phyloP scores from a whole-genome alignment of 306 rosid genomes.

The Glycine latifolia region DNA sequence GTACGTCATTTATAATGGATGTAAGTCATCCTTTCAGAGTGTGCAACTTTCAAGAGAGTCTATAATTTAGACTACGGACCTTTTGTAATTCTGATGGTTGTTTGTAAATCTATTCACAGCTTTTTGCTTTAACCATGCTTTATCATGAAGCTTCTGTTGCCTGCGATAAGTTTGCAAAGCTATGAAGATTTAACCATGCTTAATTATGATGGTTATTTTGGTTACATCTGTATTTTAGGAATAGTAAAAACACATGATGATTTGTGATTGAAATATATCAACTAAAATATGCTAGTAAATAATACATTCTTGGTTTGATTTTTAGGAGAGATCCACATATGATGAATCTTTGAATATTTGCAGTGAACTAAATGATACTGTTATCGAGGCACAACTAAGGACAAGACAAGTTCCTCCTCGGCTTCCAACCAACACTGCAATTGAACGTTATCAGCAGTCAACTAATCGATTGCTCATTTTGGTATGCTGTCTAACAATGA shows the following conservation, averaged over 20 bases:
- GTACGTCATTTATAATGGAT: conserved; percentile 10
- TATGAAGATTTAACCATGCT: conserved; percentile 9
- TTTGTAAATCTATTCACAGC: background rate
- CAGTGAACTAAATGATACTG: conserved; percentile 94
- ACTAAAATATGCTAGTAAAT: conserved; percentile 24
- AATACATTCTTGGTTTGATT: conserved; percentile 29
- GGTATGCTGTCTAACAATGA: conserved; percentile 60
- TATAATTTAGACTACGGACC: conserved; percentile 6
- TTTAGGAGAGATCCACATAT: conserved; percentile 21
- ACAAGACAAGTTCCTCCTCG: conserved; percentile 65
- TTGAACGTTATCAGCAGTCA: conserved; percentile 65
- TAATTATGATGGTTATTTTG: conserved; percentile 23
- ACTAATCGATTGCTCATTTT: conserved; percentile 83
- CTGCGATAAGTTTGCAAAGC: background rate
- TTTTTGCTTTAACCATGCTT: background rate
- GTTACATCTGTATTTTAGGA: background rate
- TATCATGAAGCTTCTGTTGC: conserved; percentile 15
- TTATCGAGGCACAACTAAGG: conserved; percentile 65
- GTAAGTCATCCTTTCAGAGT: background rate
- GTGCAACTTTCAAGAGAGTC: conserved; percentile 28
- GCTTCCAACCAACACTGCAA: conserved; percentile 67
- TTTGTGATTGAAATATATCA: background rate
- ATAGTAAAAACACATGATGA: background rate
- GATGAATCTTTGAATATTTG: conserved; percentile 46
- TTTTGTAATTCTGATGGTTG: background rate